Evolutionary conservation across 208 protist genomes (phyloP).

Genomic region (Kentomonas sorsogonicus): DNA sequence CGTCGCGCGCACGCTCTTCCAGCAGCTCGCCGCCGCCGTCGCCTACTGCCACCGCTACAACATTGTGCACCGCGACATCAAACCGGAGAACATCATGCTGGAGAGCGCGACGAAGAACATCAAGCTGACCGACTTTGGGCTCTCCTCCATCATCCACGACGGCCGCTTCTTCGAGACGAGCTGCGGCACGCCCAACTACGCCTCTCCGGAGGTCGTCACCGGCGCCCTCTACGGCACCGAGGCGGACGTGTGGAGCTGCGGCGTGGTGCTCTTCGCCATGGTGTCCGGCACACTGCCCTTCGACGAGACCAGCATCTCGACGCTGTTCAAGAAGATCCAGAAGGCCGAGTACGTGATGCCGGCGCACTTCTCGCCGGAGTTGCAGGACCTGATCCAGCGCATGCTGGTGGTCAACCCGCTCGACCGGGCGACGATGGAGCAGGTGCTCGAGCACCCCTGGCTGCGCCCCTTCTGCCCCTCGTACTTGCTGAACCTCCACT

Average conservation of each 20-base stretch:
- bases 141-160: conserved; percentile 76
- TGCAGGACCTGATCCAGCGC: conserved; percentile 50
- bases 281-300: conserved; percentile 72
- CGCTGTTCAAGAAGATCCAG: conserved; percentile 78
- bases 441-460: conserved; percentile 87
- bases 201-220: conserved; percentile 78
- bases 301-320: conserved; percentile 59
- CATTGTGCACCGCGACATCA: conserved; percentile 89
- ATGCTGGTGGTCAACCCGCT: conserved; percentile 78
- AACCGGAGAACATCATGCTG: conserved; percentile 88
- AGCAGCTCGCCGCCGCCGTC: conserved; percentile 97
- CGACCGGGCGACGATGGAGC: conserved; percentile 83
- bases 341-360: conserved; percentile 56
- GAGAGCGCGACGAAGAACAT: conserved; percentile 55
- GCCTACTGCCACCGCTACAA: conserved; percentile 96
- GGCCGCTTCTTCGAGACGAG: conserved; percentile 81
- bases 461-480: conserved; percentile 45
- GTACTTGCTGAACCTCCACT: conserved; percentile 64
- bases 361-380: conserved; percentile 30
- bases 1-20: conserved; percentile 91
- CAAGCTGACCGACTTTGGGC: conserved; percentile 83
- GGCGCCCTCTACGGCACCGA: conserved; percentile 71
- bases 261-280: conserved; percentile 87
- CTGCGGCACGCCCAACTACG: conserved; percentile 86
- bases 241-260: conserved; percentile 84